Percentiles rank a stretch among this genome's conserved stretches.
These are phyloP conservation scores for Suhomyces yuchorum DNA, from an alignment of 1,139 yeast species.

Conservation along the genomic window DNA sequence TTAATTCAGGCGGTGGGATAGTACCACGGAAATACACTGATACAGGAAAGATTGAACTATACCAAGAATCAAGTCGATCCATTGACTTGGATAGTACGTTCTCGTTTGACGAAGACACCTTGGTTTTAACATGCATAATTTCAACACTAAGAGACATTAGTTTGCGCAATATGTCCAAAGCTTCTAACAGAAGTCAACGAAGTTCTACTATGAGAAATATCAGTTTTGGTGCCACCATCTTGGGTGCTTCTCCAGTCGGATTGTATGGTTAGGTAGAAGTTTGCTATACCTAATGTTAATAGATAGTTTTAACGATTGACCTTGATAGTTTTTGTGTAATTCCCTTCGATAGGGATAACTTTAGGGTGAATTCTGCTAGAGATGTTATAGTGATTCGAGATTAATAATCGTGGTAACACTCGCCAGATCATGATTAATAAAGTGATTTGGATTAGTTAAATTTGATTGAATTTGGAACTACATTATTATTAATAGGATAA, in stretches of 20 bases:
- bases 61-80: conserved; percentile 30
- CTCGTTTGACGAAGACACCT: conserved; percentile 35
- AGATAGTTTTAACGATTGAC: not conserved
- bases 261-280: not conserved
- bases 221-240: not conserved
- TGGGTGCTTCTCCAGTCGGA: not conserved
- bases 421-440: not conserved
- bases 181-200: not conserved
- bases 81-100: conserved; percentile 31
- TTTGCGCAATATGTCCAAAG: conserved; percentile 22
- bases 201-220: not conserved
- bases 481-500: not conserved
- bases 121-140: conserved; percentile 35
- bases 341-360: not conserved
- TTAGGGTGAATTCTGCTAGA: not conserved
- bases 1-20: conserved; percentile 12
- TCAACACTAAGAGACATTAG: conserved; percentile 38
- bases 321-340: not conserved
- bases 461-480: not conserved
- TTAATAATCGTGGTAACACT: not conserved
- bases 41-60: conserved; percentile 37
- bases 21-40: conserved; percentile 42
- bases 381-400: not conserved
- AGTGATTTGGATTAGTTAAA: not conserved
- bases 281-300: no score